These are phyloP conservation scores for Plasmodium gonderi DNA, from an alignment of 169 alveolate genomes.

Conservation along the genomic window DNA sequence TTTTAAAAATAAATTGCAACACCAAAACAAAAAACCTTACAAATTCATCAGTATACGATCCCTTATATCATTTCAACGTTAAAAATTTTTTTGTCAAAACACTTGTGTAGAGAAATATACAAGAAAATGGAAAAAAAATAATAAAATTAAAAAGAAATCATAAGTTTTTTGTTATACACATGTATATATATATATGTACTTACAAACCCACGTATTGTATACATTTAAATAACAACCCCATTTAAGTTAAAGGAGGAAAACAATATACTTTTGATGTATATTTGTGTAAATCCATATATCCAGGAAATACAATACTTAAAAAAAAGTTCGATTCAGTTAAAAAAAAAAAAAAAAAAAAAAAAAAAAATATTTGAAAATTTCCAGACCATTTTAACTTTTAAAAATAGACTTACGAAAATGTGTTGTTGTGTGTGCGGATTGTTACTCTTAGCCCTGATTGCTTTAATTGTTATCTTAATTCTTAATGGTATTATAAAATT, in stretches of 20 bases:
- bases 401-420: slow-evolving; percentile 18
- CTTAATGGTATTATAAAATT: slow-evolving; percentile 66
- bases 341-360: neutral
- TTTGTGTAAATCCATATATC: neutral
- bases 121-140: neutral
- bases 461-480: slow-evolving; percentile 45
- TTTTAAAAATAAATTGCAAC: neutral
- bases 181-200: neutral
- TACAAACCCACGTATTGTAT: neutral
- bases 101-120: slow-evolving; percentile 20
- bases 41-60: neutral
- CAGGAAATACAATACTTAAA: neutral
- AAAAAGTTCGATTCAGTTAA: neutral
- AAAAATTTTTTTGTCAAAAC: neutral
- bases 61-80: neutral
- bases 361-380: neutral
- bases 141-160: neutral
- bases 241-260: neutral
- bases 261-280: neutral
- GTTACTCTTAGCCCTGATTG: slow-evolving; percentile 27
- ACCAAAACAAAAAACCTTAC: neutral
- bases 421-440: slow-evolving; percentile 73
- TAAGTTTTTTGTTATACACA: neutral
- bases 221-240: neutral
- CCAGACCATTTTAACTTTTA: neutral